These are phyloP conservation scores for Stereocaulon alpinum DNA, from an alignment of 495 filamentous ascomycete genomes.

Conservation along the genomic window DNA sequence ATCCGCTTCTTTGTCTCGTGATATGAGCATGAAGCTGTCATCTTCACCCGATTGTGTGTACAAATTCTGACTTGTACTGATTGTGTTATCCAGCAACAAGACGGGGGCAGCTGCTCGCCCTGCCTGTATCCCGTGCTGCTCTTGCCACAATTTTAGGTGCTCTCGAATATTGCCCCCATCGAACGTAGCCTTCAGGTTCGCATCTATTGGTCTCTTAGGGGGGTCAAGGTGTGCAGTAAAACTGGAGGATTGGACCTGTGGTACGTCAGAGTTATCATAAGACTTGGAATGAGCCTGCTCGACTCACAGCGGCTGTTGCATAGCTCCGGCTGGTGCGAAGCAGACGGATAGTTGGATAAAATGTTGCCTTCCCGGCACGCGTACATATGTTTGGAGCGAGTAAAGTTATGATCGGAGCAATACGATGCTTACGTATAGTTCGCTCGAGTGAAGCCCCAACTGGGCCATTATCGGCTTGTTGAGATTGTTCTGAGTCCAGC, in stretches of 20 bases:
- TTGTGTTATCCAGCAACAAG: neutral
- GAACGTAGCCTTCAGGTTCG: neutral
- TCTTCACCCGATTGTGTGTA: slow-evolving; percentile 16
- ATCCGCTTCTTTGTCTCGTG: slow-evolving; percentile 30
- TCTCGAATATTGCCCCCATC: slow-evolving; percentile 24
- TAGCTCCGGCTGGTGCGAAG: neutral
- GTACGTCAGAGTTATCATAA: neutral
- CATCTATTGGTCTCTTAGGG: neutral
- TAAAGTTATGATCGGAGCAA: no score
- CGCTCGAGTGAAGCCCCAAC: no score
- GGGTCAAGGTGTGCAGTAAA: neutral
- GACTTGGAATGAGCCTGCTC: neutral
- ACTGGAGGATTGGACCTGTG: neutral
- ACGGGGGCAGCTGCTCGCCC: neutral
- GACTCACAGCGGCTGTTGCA: slow-evolving; percentile 10
- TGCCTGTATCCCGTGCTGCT: slow-evolving; percentile 10
- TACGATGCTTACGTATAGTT: no score
- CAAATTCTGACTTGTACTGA: slow-evolving; percentile 1
- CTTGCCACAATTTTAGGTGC: slow-evolving; percentile 29
- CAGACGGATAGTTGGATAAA: neutral
- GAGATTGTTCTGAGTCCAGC: neutral
- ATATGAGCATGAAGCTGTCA: slow-evolving; percentile 2
- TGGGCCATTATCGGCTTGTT: neutral
- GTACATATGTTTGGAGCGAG: no score
- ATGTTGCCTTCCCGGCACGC: neutral